phyloP scores from a whole-genome alignment of 768 basidiomycete species.

The Serendipita vermifera region DNA sequence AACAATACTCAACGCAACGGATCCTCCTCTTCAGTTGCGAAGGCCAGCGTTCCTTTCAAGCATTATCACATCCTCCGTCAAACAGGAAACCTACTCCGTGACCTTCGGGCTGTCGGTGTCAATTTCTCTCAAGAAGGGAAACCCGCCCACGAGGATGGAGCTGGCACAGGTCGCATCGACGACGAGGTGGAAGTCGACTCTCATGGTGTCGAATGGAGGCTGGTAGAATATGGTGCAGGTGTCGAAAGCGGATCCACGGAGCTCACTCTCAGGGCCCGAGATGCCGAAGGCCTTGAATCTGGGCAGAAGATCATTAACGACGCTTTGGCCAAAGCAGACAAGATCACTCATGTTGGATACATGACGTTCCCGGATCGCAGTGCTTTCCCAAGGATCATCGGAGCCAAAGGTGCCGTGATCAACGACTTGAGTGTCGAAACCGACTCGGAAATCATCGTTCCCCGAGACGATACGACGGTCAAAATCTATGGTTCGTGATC shows the following conservation, averaged over 20 bases:
- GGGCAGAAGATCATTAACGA: slow-evolving; percentile 54
- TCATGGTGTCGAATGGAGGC: slow-evolving; percentile 55
- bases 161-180: slow-evolving; percentile 67
- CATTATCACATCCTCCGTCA: slow-evolving; percentile 79
- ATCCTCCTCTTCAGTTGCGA: slow-evolving; percentile 38
- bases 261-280: slow-evolving; percentile 76
- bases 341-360: slow-evolving; percentile 71
- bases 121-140: slow-evolving; percentile 62
- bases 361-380: slow-evolving; percentile 71
- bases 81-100: slow-evolving; percentile 79
- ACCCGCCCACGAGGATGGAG: slow-evolving; percentile 21
- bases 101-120: slow-evolving; percentile 68
- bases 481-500: slow-evolving; percentile 4
- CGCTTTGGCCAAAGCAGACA: slow-evolving; percentile 57
- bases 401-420: slow-evolving; percentile 51
- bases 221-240: slow-evolving; percentile 64
- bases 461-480: neutral
- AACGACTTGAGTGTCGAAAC: neutral
- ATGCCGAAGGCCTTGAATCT: slow-evolving; percentile 61
- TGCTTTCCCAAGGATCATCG: slow-evolving; percentile 86
- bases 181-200: slow-evolving; percentile 40
- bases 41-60: slow-evolving; percentile 66
- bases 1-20: slow-evolving; percentile 29
- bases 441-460: slow-evolving; percentile 2
- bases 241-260: slow-evolving; percentile 70